Conservation (phyloP, 2,329 filamentous ascomycete genomes). For the Calycina herbarum region DNA sequence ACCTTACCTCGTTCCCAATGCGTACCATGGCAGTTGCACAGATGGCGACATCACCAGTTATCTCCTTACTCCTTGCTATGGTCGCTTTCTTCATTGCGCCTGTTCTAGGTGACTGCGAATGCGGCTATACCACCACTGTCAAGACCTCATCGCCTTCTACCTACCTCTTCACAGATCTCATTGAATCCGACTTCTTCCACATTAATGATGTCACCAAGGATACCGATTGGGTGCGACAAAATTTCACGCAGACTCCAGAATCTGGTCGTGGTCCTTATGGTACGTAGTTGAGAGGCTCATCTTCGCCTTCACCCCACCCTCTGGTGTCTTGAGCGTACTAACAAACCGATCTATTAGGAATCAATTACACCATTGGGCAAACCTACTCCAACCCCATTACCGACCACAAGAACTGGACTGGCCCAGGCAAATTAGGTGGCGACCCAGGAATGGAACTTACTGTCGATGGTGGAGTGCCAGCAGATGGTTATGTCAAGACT, state of each 20-base stretch:
- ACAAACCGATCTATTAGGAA: conserved; percentile 35
- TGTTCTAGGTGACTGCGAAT: conserved; percentile 60
- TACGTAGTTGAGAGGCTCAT: conserved; percentile 15
- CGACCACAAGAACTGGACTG: conserved; percentile 44
- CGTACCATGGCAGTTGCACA: not conserved
- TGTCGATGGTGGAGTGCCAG: conserved; percentile 46
- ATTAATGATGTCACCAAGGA: conserved; percentile 49
- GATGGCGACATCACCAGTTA: not conserved
- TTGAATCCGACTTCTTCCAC: conserved; percentile 72
- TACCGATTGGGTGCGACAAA: conserved; percentile 65
- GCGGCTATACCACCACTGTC: conserved; percentile 64
- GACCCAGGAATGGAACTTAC: conserved; percentile 57
- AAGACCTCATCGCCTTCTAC: conserved; percentile 39
- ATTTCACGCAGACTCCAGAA: conserved; percentile 63
- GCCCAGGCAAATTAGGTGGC: conserved; percentile 45
- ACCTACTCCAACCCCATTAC: conserved; percentile 53
- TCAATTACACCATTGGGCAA: conserved; percentile 59
- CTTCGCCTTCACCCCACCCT: not conserved
- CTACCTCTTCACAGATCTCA: conserved; percentile 64
- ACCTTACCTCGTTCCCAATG: not conserved
- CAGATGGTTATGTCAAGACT: conserved; percentile 55
- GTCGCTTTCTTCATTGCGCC: conserved; percentile 14
- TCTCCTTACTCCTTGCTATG: not conserved
- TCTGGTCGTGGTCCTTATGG: conserved; percentile 61
- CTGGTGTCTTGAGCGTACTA: not conserved